Evolutionary conservation across 768 basidiomycete genomes (phyloP).

Genomic region (Calocybe gangraenosa): DNA sequence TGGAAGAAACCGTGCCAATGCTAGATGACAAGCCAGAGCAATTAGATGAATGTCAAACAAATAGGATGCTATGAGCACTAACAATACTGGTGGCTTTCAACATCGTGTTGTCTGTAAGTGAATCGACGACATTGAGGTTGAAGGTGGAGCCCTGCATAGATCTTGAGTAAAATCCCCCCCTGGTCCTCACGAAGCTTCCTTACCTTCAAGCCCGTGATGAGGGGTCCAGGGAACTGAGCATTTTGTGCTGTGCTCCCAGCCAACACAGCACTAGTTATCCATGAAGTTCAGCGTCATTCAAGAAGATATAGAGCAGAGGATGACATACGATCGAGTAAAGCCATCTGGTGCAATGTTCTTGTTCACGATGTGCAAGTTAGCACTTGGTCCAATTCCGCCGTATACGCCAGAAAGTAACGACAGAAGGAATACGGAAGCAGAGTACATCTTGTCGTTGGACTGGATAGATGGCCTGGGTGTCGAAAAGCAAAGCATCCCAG

Average conservation of each 20-base stretch:
- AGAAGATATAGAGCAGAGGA: background rate
- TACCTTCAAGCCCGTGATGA: slow-evolving; percentile 22
- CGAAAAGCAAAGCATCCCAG: background rate
- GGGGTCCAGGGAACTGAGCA: slow-evolving; percentile 21
- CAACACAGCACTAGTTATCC: slow-evolving; percentile 24
- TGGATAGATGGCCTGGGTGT: background rate
- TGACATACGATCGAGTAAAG: slow-evolving; percentile 28
- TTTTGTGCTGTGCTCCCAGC: slow-evolving; percentile 16
- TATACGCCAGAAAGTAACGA: slow-evolving; percentile 3
- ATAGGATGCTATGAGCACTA: slow-evolving; percentile 7
- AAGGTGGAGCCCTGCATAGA: slow-evolving; percentile 29
- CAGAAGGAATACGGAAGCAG: background rate
- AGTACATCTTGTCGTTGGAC: background rate
- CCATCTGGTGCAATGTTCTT: slow-evolving; percentile 37
- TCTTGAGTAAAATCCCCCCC: background rate
- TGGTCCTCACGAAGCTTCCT: background rate
- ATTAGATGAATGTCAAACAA: background rate
- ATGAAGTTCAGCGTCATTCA: background rate
- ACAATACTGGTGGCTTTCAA: slow-evolving; percentile 27
- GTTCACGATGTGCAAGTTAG: slow-evolving; percentile 30
- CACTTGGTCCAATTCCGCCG: slow-evolving; percentile 6
- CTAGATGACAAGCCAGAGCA: slow-evolving; percentile 13
- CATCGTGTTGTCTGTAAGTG: slow-evolving; percentile 35
- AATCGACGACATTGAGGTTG: slow-evolving; percentile 40
- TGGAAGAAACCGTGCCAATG: slow-evolving; percentile 57